Base-by-base conservation (phyloP, 192 early-diverging fungal species). In the Rhizophagus prolifer region DNA sequence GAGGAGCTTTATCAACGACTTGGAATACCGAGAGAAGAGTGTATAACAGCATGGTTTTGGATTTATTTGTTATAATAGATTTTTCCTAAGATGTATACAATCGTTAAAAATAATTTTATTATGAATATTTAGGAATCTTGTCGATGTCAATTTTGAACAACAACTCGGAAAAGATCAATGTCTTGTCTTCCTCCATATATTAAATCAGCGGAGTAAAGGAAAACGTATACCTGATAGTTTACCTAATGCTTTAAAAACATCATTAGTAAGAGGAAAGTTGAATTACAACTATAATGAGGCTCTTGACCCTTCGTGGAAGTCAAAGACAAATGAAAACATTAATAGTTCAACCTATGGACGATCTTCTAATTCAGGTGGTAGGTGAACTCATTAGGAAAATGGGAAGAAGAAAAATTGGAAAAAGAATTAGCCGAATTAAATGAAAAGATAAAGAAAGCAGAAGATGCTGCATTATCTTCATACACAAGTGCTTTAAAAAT, bases 61-160 rank as follows among this genome's bases (percentile, higher is more conserved):
- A 58, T 63, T 26, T 10, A 44, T 31, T 73, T 73, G 25, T 26
- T 58, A 12, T 60, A 23, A 38, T 9, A 59, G 21, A 1, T 34
- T 72, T n/a, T 36, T 50, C 7, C 19, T 34, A 34, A 44, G 2
- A 44, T 46, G 16, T 69, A 16, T 58, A 19, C 25, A 13, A 26
- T 10, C 8, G 2, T 38, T 21, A 59, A 4, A 38, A 9, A 21
- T 47, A 63, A 31, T 72, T 30, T 58, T 31, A 76, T 60, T 9
- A 31, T 25, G 7, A 28, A 26, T 70, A 69, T 58, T 68, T 50
- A 87, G 86, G 87, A 78, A 81, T 7, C 70, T 88, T 19, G 83
- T 88, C 16, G 86, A 90, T 72, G 88, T 90, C 9, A 87, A 90
- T 62, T 81, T 81, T 34, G 80, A 85, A 21, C 86, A 86, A 77